These are phyloP conservation scores for Termitomyces sp. DNA, from an alignment of 768 basidiomycete genomes.

Conservation along the genomic window DNA sequence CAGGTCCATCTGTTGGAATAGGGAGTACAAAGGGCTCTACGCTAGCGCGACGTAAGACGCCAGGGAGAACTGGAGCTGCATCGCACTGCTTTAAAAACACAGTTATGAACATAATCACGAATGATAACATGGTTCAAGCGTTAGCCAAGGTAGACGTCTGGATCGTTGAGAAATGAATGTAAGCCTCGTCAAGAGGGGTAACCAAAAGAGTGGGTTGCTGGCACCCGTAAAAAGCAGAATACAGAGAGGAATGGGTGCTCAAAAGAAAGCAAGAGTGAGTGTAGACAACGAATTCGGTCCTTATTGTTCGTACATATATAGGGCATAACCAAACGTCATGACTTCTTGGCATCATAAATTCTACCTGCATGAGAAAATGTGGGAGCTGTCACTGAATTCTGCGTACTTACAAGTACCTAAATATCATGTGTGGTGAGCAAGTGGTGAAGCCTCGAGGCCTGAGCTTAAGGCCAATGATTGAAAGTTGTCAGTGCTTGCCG, in stretches of 20 bases:
- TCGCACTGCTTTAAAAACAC: conserved; percentile 3
- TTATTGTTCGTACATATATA: not conserved
- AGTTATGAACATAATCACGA: conserved; percentile 1
- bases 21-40: conserved; percentile 16
- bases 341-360: not conserved
- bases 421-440: not conserved
- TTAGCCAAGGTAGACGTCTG: not conserved
- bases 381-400: not conserved
- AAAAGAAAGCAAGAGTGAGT: not conserved
- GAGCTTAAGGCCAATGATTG: not conserved
- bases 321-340: not conserved
- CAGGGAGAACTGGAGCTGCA: conserved; percentile 2
- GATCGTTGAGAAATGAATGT: not conserved
- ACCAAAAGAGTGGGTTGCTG: not conserved
- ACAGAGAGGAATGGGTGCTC: not conserved
- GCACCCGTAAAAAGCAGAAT: not conserved
- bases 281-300: not conserved
- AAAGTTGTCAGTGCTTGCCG: not conserved
- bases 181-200: conserved; percentile 13
- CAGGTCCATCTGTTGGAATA: conserved; percentile 15
- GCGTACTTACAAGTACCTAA: not conserved
- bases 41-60: conserved; percentile 1
- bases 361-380: not conserved
- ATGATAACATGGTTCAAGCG: not conserved
- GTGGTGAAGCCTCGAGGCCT: too few species aligned